Percentiles rank a stretch among this genome's conserved stretches.
Conservation (phyloP, 2,329 filamentous ascomycete genomes). For the Trichoderma polysporum region DNA sequence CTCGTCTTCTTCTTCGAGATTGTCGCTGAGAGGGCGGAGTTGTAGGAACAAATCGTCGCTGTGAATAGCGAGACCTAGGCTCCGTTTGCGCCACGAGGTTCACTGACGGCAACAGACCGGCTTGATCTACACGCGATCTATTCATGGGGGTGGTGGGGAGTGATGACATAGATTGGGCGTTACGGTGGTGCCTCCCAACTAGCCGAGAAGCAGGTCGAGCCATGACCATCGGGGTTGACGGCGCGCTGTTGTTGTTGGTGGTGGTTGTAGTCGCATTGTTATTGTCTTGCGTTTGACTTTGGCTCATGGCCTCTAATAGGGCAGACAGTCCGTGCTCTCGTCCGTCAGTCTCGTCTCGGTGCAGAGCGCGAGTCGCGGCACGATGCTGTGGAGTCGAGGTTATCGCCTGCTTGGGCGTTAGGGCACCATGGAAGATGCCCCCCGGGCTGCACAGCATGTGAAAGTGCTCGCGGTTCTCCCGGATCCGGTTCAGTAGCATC, state of each 20-base stretch:
- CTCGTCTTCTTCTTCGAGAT: constrained; percentile 67
- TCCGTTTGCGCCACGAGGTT: constrained; percentile 62
- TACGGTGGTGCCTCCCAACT: constrained; percentile 66
- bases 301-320: constrained; percentile 76
- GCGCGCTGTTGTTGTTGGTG: constrained; percentile 61
- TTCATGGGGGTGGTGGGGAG: constrained; percentile 73
- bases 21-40: constrained; percentile 44
- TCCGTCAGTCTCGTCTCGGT: constrained; percentile 47
- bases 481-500: constrained; percentile 77
- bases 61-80: constrained; percentile 48
- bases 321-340: constrained; percentile 68
- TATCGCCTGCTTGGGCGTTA: constrained; percentile 56
- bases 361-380: constrained; percentile 47
- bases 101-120: constrained; percentile 59
- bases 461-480: constrained; percentile 86
- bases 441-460: constrained; percentile 75
- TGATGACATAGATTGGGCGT: constrained; percentile 80
- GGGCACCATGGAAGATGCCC: constrained; percentile 61
- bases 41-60: constrained; percentile 44
- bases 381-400: constrained; percentile 46
- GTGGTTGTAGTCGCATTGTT: neutral
- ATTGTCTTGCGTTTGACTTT: constrained; percentile 41
- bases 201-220: constrained; percentile 49
- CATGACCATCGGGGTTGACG: constrained; percentile 62
- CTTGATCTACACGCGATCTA: constrained; percentile 49